Percentiles rank a stretch among this genome's conserved stretches.
Evolutionary conservation across 441 rosid species (phyloP).

Genomic region (Breynia disticha): DNA sequence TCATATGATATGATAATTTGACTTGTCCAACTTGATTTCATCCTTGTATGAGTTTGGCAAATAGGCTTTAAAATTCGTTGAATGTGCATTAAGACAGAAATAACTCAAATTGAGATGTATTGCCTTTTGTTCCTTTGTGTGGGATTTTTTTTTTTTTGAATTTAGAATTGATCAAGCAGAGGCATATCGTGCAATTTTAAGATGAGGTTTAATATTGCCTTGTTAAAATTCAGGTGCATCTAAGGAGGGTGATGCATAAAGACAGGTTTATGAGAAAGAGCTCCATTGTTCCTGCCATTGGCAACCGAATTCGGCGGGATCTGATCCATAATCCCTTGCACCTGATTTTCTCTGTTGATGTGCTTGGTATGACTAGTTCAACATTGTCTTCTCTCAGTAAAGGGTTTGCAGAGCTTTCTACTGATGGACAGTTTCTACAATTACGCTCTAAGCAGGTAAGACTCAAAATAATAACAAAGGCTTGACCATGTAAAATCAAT

Average conservation of each 20-base stretch:
- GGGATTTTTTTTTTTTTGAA: no score
- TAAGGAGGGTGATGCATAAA: constrained; percentile 91
- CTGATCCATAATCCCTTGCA: constrained; percentile 97
- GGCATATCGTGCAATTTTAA: background rate
- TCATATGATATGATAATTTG: no score
- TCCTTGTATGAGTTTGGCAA: no score
- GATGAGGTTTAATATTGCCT: background rate
- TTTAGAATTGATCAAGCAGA: no score
- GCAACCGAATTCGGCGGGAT: constrained; percentile 91
- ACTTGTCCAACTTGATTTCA: no score
- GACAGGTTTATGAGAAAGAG: constrained; percentile 96
- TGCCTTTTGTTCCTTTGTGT: no score
- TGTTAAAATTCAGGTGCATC: constrained; percentile 55
- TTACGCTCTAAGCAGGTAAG: constrained; percentile 90
- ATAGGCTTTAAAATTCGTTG: no score
- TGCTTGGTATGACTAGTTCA: constrained; percentile 99
- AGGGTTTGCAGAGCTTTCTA: constrained; percentile 98
- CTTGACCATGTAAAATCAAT: constrained; percentile 4
- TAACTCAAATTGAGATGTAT: no score
- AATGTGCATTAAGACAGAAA: no score
- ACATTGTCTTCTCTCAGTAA: constrained; percentile 94
- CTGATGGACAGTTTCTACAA: constrained; percentile 94
- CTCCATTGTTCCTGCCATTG: constrained; percentile 78
- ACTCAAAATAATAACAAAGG: constrained; percentile 3
- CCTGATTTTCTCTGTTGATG: constrained; percentile 89